These are phyloP conservation scores for cucumber (Cucumis sativus) DNA, from an alignment of 306 rosid species.

Conservation along the genomic window Cucumber_9930_V3 NC_026660.2:22419501-22420000, in stretches of 20 bases:
- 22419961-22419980: slow-evolving; percentile 48
- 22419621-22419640: neutral
- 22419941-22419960: slow-evolving; percentile 40
- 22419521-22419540: neutral
- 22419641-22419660: neutral
- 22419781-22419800: neutral
- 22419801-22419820: neutral
- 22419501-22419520: neutral
- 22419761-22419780: neutral
- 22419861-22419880: slow-evolving; percentile 99
- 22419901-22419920: slow-evolving; percentile 54
- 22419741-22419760: neutral
- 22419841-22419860: slow-evolving; percentile 49
- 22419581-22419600: neutral
- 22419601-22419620: neutral
- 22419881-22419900: slow-evolving; percentile 69
- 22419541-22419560: neutral
- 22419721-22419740: neutral
- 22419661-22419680: neutral
- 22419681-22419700: neutral
- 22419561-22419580: neutral
- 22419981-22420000: slow-evolving; percentile 54
- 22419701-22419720: neutral
- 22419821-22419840: neutral
- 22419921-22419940: slow-evolving; percentile 63